Percentiles rank a stretch among this genome's conserved stretches.
phyloP scores from a whole-genome alignment of 805 yeast genomes.

The Tetrapisispora namnaoensis region DNA sequence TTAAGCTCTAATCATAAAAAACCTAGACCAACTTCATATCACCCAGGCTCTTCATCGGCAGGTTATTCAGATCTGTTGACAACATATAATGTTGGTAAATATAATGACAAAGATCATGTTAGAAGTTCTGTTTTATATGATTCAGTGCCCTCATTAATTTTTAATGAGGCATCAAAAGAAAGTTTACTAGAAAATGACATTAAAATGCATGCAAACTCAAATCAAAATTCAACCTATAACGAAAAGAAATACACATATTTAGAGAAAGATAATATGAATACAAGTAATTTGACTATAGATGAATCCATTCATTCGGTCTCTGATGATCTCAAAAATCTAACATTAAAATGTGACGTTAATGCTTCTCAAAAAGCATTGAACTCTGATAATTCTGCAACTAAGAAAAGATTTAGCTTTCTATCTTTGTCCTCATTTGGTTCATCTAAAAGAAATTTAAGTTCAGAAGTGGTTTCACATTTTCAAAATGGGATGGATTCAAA shows the following conservation, averaged over 20 bases:
- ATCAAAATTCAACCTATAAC: not conserved
- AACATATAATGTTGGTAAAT: not conserved
- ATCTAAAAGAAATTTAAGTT: constrained; percentile 13
- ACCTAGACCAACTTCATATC: constrained; percentile 79
- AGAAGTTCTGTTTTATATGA: not conserved
- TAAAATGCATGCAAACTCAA: not conserved
- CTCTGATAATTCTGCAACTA: constrained; percentile 3
- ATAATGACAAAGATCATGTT: not conserved
- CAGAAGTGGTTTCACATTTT: constrained; percentile 2
- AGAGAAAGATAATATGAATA: not conserved
- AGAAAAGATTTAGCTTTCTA: constrained; percentile 35
- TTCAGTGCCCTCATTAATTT: constrained; percentile 1
- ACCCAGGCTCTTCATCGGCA: constrained; percentile 36
- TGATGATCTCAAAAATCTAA: not conserved
- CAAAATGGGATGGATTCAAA: not conserved
- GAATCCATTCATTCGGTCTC: not conserved
- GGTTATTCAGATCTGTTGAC: not conserved
- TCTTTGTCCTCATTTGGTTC: constrained; percentile 27
- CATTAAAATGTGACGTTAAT: constrained; percentile 4
- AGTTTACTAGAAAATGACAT: constrained; percentile 2
- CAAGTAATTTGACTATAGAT: not conserved
- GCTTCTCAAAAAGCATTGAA: constrained; percentile 8
- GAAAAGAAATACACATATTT: not conserved
- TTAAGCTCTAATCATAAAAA: constrained; percentile 38
- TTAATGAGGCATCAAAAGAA: constrained; percentile 12